Evolutionary conservation across 345 rosid species (phyloP).

Genomic region (Camelina hispida): DNA sequence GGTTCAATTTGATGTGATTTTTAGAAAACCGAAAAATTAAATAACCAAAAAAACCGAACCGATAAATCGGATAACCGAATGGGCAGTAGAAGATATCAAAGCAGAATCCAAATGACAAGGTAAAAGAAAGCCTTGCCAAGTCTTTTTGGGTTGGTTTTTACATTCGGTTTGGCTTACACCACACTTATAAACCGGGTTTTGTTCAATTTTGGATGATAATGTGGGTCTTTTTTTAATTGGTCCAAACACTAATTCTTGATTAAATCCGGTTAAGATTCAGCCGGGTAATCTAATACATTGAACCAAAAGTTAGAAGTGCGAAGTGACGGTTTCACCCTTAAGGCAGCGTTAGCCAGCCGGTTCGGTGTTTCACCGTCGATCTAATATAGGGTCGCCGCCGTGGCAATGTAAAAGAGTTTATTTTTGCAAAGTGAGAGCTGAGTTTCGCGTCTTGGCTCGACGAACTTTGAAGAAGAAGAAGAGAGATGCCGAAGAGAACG

Average conservation of each 20-base stretch:
- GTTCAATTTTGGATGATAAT: too few relatives aligned
- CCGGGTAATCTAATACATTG: background rate
- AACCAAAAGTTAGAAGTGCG: background rate
- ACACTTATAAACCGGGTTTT: too few relatives aligned
- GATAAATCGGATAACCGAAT: too few relatives aligned
- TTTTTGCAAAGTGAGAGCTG: background rate
- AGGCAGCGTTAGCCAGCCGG: background rate
- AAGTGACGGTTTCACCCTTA: conserved; percentile 1
- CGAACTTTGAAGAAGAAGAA: background rate
- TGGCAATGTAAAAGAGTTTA: background rate
- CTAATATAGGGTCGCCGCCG: background rate
- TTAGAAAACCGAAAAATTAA: too few relatives aligned
- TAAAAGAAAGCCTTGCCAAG: too few relatives aligned
- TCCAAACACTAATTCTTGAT: background rate
- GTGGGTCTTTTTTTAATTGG: background rate
- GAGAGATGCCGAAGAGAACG: conserved; percentile 98
- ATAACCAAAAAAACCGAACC: too few relatives aligned
- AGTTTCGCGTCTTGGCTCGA: background rate
- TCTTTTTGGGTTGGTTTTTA: too few relatives aligned
- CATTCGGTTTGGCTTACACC: too few relatives aligned
- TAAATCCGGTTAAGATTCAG: background rate
- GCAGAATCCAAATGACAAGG: too few relatives aligned
- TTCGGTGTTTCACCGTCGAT: conserved; percentile 2
- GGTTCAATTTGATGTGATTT: too few relatives aligned
- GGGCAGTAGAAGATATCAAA: too few relatives aligned